Evolutionary conservation across 108 stramenopile species (phyloP), one percentile per base, ranked within the genome.

Genomic region (Mediolabrus comicus): DNA sequence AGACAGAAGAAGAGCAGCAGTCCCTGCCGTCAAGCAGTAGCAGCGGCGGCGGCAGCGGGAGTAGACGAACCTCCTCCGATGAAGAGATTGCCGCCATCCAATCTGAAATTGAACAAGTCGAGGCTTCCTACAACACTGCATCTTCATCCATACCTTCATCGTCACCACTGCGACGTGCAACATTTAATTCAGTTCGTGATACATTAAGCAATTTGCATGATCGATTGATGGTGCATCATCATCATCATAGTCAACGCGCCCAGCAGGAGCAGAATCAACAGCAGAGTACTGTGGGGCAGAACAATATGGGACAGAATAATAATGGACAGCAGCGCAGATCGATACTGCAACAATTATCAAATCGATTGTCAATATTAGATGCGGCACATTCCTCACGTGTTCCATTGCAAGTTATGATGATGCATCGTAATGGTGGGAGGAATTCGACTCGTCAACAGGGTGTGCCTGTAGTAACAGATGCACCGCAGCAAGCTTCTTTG

Each of bases 161-260:
- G 16, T 19, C 38, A 28, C 24, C n/a, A n/a, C n/a, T n/a, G 24
- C 4, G 71, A 10, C 56, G 88, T 27, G 88, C 88, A 4, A 65
- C 75, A 3, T 89, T 86, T 54, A 83, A 89, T 51, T 86, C 85
- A 26, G 74, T 89, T 22, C 64, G 71, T 10, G 74, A 72, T 61
- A 80, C 80, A 9, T 59, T 89, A 55, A 74, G 75, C 0, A 81
- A 57, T 64, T 69, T 86, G 24, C 81, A 84, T 12, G 19, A 36
- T 36, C 83, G 83, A 4, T 59, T 84, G 24, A 60, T 74, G 14
- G 63, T 29, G 0, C 61, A 54, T 16, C 65, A 60, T 22, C 32
- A 17, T 33, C 56, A 34, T 4, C 36, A 35, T 14, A 24, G 25
- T 51, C n/a, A 11, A 4, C 66, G 19, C 30, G 26, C 25, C 32